Conservation (phyloP, 306 rosid genomes). For the Fragaria nilgerrensis region DNA sequence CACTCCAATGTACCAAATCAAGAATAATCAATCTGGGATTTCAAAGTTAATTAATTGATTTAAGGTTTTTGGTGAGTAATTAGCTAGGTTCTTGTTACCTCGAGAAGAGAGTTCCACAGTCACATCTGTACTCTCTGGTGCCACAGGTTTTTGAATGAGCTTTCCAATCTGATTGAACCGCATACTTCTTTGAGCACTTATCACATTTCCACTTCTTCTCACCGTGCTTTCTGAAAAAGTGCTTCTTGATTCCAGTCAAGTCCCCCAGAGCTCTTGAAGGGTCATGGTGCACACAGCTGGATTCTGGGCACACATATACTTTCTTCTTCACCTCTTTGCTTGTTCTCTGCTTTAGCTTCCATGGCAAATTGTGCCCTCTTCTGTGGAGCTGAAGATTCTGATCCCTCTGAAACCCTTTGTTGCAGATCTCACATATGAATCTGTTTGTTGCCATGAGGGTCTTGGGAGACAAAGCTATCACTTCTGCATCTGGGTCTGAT, state of each 20-base stretch:
- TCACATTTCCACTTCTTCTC: conserved; percentile 99
- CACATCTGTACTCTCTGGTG: conserved; percentile 94
- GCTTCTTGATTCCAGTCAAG: conserved; percentile 93
- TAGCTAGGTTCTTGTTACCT: conserved; percentile 49
- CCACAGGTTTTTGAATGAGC: conserved; percentile 98
- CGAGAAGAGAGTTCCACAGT: conserved; percentile 98
- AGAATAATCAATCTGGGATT: conserved; percentile 4
- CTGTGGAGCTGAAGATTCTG: conserved; percentile 96
- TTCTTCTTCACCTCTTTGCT: conserved; percentile 81
- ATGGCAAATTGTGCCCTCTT: conserved; percentile 94
- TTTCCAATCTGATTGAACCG: conserved; percentile 98
- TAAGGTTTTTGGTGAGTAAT: neutral
- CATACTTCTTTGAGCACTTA: conserved; percentile 85
- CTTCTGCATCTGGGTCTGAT: conserved; percentile 96
- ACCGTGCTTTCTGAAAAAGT: conserved; percentile 92
- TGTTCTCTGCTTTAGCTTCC: conserved; percentile 91
- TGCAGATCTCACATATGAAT: conserved; percentile 90
- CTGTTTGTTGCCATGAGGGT: conserved; percentile 76
- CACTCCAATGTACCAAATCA: neutral
- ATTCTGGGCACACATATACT: conserved; percentile 91
- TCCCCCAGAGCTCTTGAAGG: conserved; percentile 95
- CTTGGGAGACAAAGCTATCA: conserved; percentile 83
- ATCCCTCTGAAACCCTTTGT: conserved; percentile 91
- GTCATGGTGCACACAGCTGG: conserved; percentile 79
- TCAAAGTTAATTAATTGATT: neutral